Base-by-base conservation (phyloP, 345 rosid genomes). In the Sisymbrium altissimum region DNA sequence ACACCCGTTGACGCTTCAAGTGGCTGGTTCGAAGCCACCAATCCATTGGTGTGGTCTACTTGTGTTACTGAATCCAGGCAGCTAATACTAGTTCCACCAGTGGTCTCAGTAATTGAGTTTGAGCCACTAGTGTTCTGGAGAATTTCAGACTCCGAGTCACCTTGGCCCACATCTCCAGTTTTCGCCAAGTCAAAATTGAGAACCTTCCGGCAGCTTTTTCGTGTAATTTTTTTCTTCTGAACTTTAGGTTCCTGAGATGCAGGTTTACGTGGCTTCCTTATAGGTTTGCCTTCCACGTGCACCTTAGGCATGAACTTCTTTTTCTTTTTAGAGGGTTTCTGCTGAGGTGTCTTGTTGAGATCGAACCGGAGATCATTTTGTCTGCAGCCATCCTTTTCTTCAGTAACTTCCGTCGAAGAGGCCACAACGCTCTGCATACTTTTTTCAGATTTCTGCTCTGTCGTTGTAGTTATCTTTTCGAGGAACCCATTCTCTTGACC, bases 291-390 rank as follows among this genome's bases (percentile, higher is more conserved):
- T 83, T 91, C 91, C 67, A 4, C 50, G 17, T 85, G 38, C 63
- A 91, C 97, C 81, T 91, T 93, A 2, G 98, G 96, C 85, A 92
- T 86, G 84, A 86, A 87, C 82, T 89, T 93, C 79, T 68, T 93
- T 80, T 41, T 91, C 78, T 86, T 72, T 78, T 84, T 91, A 19
- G 87, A 82, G 44, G 78, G 74, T 79, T 86, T 88, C 82, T 75
- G 82, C 60, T 86, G 86, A 5, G 97, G 98, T 18, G 70, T 77
- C 78, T 74, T 66, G 73, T 93, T 90, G 59, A 89, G 88, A 77
- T 89, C 97, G 50, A 87, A 81, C 65, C 74, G 83, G 77, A 53
- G 80, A 17, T 64, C 77, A 69, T 57, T 59, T 68, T 43, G 80
- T 50, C 57, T 38, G 4, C 66, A 70, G 19, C 30, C 49, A 32